phyloP scores from a whole-genome alignment of 495 filamentous ascomycete species.

The Daldinia loculata region DNA sequence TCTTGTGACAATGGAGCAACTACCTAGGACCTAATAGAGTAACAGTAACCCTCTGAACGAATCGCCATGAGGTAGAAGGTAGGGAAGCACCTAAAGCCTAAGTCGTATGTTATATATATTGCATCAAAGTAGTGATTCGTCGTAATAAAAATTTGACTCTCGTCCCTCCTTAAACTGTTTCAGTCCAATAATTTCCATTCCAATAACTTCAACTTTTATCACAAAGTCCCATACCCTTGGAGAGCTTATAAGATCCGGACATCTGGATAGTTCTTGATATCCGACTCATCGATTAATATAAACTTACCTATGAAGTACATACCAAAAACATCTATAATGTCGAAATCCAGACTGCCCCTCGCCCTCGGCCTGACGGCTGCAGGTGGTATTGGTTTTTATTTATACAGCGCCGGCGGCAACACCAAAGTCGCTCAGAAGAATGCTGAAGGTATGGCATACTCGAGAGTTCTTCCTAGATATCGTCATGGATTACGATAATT shows the following conservation, averaged over 20 bases:
- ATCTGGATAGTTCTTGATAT: constrained; percentile 3
- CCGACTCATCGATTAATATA: constrained; percentile 5
- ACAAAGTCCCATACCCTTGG: background rate
- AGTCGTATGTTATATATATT: constrained; percentile 29
- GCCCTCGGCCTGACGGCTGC: constrained; percentile 69
- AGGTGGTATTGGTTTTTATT: constrained; percentile 84
- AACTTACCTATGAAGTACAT: constrained; percentile 19
- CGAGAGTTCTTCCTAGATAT: background rate
- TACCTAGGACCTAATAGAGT: constrained; percentile 7
- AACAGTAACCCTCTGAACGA: constrained; percentile 26
- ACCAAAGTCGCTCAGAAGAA: constrained; percentile 83
- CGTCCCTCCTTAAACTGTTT: constrained; percentile 7
- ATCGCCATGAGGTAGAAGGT: constrained; percentile 15
- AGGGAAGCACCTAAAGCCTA: constrained; percentile 19
- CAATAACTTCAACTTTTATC: constrained; percentile 23
- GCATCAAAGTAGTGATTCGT: constrained; percentile 16
- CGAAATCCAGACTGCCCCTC: constrained; percentile 64
- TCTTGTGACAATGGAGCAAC: constrained; percentile 36
- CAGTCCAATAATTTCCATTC: constrained; percentile 31
- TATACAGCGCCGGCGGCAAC: constrained; percentile 86
- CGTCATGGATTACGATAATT: background rate
- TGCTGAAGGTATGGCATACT: constrained; percentile 69
- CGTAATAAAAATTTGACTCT: constrained; percentile 25
- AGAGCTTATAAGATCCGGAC: background rate
- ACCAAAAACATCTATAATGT: constrained; percentile 50